These are phyloP conservation scores for Graphium sp. DNA, from an alignment of 2,329 filamentous ascomycete species.

Conservation along the genomic window DNA sequence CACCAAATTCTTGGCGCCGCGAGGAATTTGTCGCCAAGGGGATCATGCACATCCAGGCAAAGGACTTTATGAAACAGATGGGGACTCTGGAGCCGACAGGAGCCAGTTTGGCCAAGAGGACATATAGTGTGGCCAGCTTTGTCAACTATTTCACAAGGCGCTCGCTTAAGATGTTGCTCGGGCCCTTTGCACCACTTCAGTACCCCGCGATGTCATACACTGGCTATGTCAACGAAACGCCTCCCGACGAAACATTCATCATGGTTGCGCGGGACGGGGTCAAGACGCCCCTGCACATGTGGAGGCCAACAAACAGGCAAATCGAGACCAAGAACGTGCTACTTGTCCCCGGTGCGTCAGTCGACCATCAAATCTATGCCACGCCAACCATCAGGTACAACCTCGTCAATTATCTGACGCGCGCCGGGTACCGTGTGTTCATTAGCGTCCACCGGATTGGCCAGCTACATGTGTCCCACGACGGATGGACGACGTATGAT, in stretches of 20 bases:
- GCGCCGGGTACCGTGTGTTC: slow-evolving; percentile 43
- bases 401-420: slow-evolving; percentile 44
- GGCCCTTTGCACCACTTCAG: slow-evolving; percentile 36
- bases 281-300: slow-evolving; percentile 34
- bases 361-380: slow-evolving; percentile 46
- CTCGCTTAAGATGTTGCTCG: slow-evolving; percentile 33
- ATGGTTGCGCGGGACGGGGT: slow-evolving; percentile 35
- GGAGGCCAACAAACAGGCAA: slow-evolving; percentile 27
- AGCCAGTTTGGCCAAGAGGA: slow-evolving; percentile 23
- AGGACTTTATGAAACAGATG: slow-evolving; percentile 37
- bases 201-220: slow-evolving; percentile 29
- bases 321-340: slow-evolving; percentile 31
- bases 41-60: slow-evolving; percentile 35
- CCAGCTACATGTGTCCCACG: slow-evolving; percentile 27
- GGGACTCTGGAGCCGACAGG: slow-evolving; percentile 34
- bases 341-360: slow-evolving; percentile 44
- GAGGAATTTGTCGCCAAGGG: slow-evolving; percentile 36
- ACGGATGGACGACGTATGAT: slow-evolving; percentile 41
- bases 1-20: slow-evolving; percentile 16
- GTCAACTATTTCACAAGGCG: slow-evolving; percentile 37
- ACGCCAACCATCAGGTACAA: slow-evolving; percentile 47
- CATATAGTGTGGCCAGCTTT: slow-evolving; percentile 28
- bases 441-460: slow-evolving; percentile 41
- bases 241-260: slow-evolving; percentile 21
- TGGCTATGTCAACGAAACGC: slow-evolving; percentile 35